Base-by-base conservation (phyloP, 2,329 filamentous ascomycete species). In the Didymella arachidicola region DNA sequence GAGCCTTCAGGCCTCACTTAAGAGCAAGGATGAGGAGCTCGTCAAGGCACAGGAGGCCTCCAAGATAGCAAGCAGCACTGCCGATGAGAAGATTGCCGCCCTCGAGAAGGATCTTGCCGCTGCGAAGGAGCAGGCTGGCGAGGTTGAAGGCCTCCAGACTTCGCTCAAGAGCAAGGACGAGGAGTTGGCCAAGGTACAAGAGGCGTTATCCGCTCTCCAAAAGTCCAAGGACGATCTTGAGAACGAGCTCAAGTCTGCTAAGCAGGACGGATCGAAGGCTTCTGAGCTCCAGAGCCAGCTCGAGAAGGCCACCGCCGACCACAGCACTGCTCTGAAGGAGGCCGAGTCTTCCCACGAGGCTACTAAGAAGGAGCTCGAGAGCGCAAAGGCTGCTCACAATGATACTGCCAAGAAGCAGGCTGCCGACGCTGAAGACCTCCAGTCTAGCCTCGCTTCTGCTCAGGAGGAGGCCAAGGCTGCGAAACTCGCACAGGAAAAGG, bases 81-180 rank as follows among this genome's bases (percentile, higher is more conserved):
- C 68, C 19, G 64, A 58, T 22, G 60, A 66, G 29, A 70, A 75
- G 60, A 59, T 71, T 12, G 61, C 65, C 49, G 62, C 73, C 27
- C 57, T 76, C 8, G 63, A 73, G 60, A 65, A 68, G 58, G 64
- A 71, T 19, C 61, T 72, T 30, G 65, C 62, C 3, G 60, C 62
- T 3, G 60, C 61, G n/a, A 66, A 68, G 58, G 41, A 60, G 3
- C 59, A 68, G 42, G 46, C 61, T 36, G 32, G 16, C 11, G 32
- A 36, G 16, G 32, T 36, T 36, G 32, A 36, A 2, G 16, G 32
- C 32, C 32, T 36, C 32, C 32, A 36, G 32, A n/a, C 32, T 36
- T 36, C 32, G 11, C 32, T 36, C 16, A 36, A 36, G 32, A 36
- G 32, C 32, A 36, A 36, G 16, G 32, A 36, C 32, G 32, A 36